Base-by-base conservation (phyloP, 306 rosid genomes). In the Gastrolobium villosum region DNA sequence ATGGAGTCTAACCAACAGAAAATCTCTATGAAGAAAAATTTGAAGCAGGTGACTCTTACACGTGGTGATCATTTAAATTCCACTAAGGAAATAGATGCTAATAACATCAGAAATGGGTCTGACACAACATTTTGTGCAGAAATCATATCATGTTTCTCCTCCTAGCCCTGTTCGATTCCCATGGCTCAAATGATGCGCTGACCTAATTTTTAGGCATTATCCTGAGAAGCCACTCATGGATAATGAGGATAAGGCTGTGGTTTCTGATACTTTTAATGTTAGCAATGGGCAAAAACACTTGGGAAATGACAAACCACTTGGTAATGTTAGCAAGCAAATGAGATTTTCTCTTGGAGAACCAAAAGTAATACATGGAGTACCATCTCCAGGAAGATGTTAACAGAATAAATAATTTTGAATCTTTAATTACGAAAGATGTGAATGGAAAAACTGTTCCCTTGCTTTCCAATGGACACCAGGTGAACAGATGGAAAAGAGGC, bases 361-460 rank as follows among this genome's bases (percentile, higher is more conserved):
- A 3, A 83, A 83, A n/a, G 92, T 70, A 59, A 84, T 88, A 62
- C 87, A 84, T 73, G 92, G 88, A 85, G 89, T 86, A 45, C 82
- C 89, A 53, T 59, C 64, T 49, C 28, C 71, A 41, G 85, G 70
- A 81, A 69, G 70, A 59, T 31, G n/a, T 31, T 31, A 10, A 59
- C 20, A 30, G 65, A 59, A 31, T 5, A 32, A 31, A 40, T 32
- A 15, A 59, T 32, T 59, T 30, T 32, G 41, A 10, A 31, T 59
- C 65, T 59, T 8, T 31, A 59, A 59, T 26, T 56, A 57, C 45
- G 60, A 76, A 84, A 76, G 82, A 75, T 78, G 54, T 59, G 5
- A 54, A 73, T 69, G 81, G 75, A 80, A 77, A 73, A 66, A 6
- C 36, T 60, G 32, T 32, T 62, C 49, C 60, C 15, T 46, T 56